These are phyloP conservation scores for Rehmannia glutinosa DNA, from an alignment of 257 asterid genomes.

Conservation along the genomic window DNA sequence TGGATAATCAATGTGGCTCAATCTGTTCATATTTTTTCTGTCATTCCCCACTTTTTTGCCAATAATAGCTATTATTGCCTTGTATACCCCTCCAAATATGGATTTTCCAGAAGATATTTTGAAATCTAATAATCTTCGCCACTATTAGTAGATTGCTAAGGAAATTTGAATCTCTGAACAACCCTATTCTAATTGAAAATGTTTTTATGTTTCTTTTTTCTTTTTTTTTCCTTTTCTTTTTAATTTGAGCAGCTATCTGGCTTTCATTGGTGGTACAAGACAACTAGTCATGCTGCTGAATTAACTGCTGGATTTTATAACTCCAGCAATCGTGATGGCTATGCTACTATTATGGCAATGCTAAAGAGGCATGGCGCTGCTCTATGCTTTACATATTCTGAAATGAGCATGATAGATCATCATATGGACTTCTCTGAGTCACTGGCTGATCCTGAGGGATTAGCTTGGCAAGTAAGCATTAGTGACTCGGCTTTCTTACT, in stretches of 20 bases:
- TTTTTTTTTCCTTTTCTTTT: neutral
- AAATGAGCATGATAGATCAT: conserved; percentile 45
- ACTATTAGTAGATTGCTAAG: neutral
- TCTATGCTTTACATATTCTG: conserved; percentile 49
- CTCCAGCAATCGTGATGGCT: conserved; percentile 77
- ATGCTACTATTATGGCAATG: conserved; percentile 58
- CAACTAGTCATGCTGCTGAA: conserved; percentile 95
- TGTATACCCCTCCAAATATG: neutral
- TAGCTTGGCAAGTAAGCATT: conserved; percentile 82
- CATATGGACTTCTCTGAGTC: conserved; percentile 48
- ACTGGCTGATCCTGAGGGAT: conserved; percentile 74
- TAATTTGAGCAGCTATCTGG: conserved; percentile 59
- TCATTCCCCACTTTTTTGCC: no score
- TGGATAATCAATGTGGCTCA: no score
- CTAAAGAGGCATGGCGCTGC: conserved; percentile 64
- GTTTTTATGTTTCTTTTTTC: conserved; percentile 4
- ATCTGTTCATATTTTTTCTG: no score
- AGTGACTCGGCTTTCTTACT: neutral
- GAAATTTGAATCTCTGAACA: conserved; percentile 6
- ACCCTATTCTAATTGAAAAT: conserved; percentile 1
- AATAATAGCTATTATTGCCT: neutral
- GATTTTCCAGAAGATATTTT: neutral
- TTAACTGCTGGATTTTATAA: conserved; percentile 76
- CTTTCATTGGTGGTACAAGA: conserved; percentile 93
- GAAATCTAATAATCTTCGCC: conserved; percentile 3